These are phyloP conservation scores for Prunus mira DNA, from an alignment of 306 rosid species.

Conservation along the genomic window DNA sequence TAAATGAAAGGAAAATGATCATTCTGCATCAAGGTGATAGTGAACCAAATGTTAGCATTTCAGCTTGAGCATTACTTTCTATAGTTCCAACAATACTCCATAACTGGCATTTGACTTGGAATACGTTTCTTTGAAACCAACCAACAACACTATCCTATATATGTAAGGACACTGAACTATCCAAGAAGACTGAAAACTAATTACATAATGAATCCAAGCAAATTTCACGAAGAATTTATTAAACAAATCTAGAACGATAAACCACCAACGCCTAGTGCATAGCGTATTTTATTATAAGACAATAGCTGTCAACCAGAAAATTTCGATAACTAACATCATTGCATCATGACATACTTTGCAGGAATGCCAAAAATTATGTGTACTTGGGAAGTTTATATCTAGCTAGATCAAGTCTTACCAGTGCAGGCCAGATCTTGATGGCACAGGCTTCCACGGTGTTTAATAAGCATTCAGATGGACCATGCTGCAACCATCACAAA, in stretches of 20 bases:
- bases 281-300: not conserved
- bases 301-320: not conserved
- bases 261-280: not conserved
- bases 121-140: not conserved
- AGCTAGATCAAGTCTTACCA: constrained; percentile 44
- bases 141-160: not conserved
- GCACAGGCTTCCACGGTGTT: constrained; percentile 90
- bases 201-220: not conserved
- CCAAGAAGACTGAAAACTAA: not conserved
- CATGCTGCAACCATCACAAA: constrained; percentile 62
- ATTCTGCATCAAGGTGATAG: constrained; percentile 40
- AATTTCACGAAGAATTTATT: not conserved
- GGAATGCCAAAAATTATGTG: not conserved
- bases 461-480: constrained; percentile 71
- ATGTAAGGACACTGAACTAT: not conserved
- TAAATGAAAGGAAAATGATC: constrained; percentile 72
- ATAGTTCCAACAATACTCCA: not conserved
- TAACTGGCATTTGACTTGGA: not conserved
- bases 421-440: constrained; percentile 65
- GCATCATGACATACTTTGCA: not conserved
- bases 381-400: not conserved
- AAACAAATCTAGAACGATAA: not conserved
- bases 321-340: not conserved
- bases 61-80: not conserved
- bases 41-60: constrained; percentile 3